Base-by-base conservation (phyloP, 768 basidiomycete species). In the Mycena belliarum region DNA sequence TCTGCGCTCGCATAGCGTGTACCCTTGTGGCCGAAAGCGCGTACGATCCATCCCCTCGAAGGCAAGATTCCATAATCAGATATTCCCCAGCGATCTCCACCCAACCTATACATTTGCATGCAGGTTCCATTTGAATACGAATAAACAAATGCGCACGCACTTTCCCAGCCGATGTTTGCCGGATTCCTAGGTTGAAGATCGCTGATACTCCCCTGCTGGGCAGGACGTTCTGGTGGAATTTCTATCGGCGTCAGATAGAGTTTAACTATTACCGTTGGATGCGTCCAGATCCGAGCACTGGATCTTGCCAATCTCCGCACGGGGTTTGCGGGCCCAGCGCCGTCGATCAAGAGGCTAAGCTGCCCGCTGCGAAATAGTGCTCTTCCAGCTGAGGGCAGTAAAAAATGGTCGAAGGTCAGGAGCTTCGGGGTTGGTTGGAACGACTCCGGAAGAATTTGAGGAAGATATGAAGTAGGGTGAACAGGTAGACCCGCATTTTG, bases 191-290 rank as follows among this genome's bases (percentile, higher is more conserved):
- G 40, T 42, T 7, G 46, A 32, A 43, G 47, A 25, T 42, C 47
- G 37, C 26, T 32, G 38, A 38, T 48, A 14, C 33, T 9, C 51
- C 42, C 38, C 42, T 12, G 32, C 29, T 15, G 20, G 23, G 29
- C 29, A 35, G 42, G 26, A 16, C 11, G 21, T 49, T 56, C 55
- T 41, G 55, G 24, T 48, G 46, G 55, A 56, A 44, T 29, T 8
- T 37, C 42, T 38, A 24, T 10, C 5, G 15, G 42, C 18, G 56
- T 23, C 56, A 46, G 43, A 40, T 57, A 51, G 16, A 28, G 35
- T 56, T 57, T 51, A 40, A 33, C 33, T 51, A 57, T 57, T 45
- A 26, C 32, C 33, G 44, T 47, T 21, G 49, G 15, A 23, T 51
- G 37, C 10, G 51, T 21, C 20, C 35, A 40, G 56, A 51, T 47